A percentile compares a stretch with the other conserved stretches of the same genome.
These are phyloP conservation scores for Diutina ranongensis DNA, from an alignment of 1,139 yeast genomes.

Conservation along the genomic window DNA sequence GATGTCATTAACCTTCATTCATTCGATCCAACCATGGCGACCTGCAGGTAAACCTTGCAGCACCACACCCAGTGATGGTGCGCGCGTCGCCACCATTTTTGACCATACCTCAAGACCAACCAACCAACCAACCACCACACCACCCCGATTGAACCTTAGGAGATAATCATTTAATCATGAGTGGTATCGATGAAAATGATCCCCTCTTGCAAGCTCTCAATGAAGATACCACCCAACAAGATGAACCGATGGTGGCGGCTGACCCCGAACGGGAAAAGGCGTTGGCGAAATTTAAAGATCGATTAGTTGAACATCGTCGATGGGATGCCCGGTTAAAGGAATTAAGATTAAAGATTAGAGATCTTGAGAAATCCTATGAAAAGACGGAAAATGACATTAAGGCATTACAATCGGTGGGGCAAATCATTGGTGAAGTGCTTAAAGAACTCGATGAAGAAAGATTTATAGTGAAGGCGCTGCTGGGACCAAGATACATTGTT, in stretches of 20 bases:
- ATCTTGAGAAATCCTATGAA: conserved; percentile 71
- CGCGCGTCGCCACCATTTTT: background rate
- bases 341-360: conserved; percentile 73
- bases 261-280: conserved; percentile 79
- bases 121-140: background rate
- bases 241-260: conserved; percentile 18
- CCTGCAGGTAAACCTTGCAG: no score
- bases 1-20: background rate
- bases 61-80: no score
- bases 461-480: conserved; percentile 91
- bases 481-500: conserved; percentile 96
- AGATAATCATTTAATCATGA: no score
- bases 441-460: conserved; percentile 93
- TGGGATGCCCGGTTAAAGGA: conserved; percentile 91
- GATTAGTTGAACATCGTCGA: conserved; percentile 83
- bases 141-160: background rate
- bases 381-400: conserved; percentile 95
- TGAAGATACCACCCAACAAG: conserved; percentile 7
- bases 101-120: background rate
- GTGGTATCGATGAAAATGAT: conserved; percentile 40
- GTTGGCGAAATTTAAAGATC: conserved; percentile 67
- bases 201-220: conserved; percentile 59
- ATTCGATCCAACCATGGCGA: background rate
- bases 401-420: conserved; percentile 96
- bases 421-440: conserved; percentile 92